These are phyloP conservation scores for Chaetomium strumarium DNA, from an alignment of 2,329 filamentous ascomycete species.

Conservation along the genomic window DNA sequence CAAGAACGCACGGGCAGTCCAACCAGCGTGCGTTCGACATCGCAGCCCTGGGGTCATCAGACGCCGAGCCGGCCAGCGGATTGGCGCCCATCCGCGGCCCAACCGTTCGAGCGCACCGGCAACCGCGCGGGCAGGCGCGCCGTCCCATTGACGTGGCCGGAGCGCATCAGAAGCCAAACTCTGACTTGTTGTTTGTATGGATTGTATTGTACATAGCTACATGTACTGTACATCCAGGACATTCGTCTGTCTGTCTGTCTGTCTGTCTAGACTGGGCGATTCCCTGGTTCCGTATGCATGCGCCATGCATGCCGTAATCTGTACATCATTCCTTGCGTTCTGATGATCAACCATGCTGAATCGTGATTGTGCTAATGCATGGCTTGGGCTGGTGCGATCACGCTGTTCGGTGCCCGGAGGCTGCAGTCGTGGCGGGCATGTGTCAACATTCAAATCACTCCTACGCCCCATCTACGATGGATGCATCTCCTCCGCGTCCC, in stretches of 20 bases:
- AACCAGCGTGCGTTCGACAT: too few relatives aligned
- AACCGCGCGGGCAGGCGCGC: conserved; percentile 1
- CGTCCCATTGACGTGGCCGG: too few relatives aligned
- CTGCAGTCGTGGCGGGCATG: too few relatives aligned
- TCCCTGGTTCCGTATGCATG: background rate
- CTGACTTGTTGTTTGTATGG: background rate
- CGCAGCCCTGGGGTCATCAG: background rate
- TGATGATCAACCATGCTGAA: background rate
- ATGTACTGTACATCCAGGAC: background rate
- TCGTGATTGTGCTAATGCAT: background rate
- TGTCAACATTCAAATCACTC: too few relatives aligned
- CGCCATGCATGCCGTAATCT: background rate
- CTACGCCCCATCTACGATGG: too few relatives aligned
- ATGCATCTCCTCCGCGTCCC: too few relatives aligned
- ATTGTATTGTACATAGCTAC: too few relatives aligned
- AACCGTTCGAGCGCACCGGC: background rate
- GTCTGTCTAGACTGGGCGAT: too few relatives aligned
- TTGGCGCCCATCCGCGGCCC: background rate
- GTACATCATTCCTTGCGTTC: background rate
- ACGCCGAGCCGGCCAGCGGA: background rate
- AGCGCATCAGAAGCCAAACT: too few relatives aligned
- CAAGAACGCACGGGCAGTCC: background rate
- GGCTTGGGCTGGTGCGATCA: background rate
- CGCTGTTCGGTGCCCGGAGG: background rate
- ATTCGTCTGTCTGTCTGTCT: too few relatives aligned